Evolutionary conservation across 306 rosid species (phyloP).

Genomic region (Fragaria iinumae): DNA sequence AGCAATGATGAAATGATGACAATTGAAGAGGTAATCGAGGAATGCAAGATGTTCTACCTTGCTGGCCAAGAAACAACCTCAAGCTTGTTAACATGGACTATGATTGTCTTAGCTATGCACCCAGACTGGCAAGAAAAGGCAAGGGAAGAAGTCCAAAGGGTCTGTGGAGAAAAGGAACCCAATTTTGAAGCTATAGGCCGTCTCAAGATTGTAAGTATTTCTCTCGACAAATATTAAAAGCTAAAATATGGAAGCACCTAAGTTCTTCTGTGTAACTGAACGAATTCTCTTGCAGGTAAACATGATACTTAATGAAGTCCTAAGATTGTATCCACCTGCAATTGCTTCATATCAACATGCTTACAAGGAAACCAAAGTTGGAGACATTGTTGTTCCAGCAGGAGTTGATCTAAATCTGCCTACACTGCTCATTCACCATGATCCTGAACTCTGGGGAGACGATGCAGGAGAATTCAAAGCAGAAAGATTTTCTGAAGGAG

Average conservation of each 20-base stretch:
- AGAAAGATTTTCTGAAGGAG: constrained; percentile 48
- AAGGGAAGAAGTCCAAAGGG: constrained; percentile 45
- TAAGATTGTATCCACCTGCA: constrained; percentile 54
- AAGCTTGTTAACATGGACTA: constrained; percentile 44
- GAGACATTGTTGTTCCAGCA: constrained; percentile 37
- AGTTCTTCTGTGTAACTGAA: not conserved
- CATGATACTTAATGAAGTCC: constrained; percentile 52
- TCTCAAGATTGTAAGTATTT: constrained; percentile 43
- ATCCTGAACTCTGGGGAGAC: constrained; percentile 45
- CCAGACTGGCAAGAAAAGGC: constrained; percentile 53
- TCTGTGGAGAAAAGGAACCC: constrained; percentile 39
- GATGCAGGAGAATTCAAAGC: constrained; percentile 53
- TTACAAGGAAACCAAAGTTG: constrained; percentile 35
- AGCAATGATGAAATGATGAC: constrained; percentile 34
- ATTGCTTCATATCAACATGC: constrained; percentile 44
- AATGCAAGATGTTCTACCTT: constrained; percentile 52
- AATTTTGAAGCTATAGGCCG: constrained; percentile 35
- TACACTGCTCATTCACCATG: constrained; percentile 43
- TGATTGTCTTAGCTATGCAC: constrained; percentile 52
- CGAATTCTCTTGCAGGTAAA: constrained; percentile 36
- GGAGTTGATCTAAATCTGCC: constrained; percentile 50
- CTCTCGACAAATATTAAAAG: not conserved
- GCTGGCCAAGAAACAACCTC: constrained; percentile 55
- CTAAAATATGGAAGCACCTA: not conserved
- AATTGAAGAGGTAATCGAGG: constrained; percentile 48